phyloP scores from a whole-genome alignment of 371 early-diverging fungal genomes.

The Syncephalastrum sp. region DNA sequence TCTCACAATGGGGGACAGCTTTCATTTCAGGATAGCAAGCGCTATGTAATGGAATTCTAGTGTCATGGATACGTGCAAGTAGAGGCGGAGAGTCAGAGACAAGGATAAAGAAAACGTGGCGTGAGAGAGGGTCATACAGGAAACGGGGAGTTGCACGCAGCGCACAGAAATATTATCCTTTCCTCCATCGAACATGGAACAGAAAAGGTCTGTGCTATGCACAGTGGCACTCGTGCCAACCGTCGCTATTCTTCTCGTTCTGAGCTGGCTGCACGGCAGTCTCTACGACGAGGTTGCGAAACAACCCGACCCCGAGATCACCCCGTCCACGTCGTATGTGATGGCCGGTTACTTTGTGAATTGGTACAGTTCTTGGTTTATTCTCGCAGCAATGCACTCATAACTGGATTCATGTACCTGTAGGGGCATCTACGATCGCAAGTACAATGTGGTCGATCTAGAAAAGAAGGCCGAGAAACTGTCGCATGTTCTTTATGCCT shows the following conservation, averaged over 20 bases:
- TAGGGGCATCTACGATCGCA: constrained; percentile 75
- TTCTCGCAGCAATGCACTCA: constrained; percentile 2
- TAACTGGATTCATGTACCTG: background rate
- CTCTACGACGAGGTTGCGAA: constrained; percentile 9
- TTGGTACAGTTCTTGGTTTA: constrained; percentile 19
- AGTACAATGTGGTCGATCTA: constrained; percentile 59
- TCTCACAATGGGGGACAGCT: too few relatives aligned
- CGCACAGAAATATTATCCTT: too few relatives aligned
- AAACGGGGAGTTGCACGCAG: too few relatives aligned
- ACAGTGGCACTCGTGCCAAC: constrained; percentile 25
- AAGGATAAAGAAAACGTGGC: too few relatives aligned
- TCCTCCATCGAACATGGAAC: too few relatives aligned
- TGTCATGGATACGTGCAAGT: too few relatives aligned
- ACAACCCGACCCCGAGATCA: constrained; percentile 3
- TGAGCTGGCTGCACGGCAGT: constrained; percentile 32
- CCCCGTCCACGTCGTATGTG: constrained; percentile 20
- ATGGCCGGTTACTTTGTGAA: constrained; percentile 39
- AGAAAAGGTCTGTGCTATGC: constrained; percentile 8
- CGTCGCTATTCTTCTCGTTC: constrained; percentile 22
- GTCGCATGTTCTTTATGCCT: constrained; percentile 85
- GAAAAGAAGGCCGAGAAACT: constrained; percentile 51
- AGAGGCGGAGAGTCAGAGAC: too few relatives aligned
- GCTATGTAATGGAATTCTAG: too few relatives aligned
- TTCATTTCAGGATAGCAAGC: too few relatives aligned
- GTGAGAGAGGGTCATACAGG: too few relatives aligned